phyloP scores from a whole-genome alignment of 192 early-diverging fungal genomes.

The Phlyctochytrium arcticum region DNA sequence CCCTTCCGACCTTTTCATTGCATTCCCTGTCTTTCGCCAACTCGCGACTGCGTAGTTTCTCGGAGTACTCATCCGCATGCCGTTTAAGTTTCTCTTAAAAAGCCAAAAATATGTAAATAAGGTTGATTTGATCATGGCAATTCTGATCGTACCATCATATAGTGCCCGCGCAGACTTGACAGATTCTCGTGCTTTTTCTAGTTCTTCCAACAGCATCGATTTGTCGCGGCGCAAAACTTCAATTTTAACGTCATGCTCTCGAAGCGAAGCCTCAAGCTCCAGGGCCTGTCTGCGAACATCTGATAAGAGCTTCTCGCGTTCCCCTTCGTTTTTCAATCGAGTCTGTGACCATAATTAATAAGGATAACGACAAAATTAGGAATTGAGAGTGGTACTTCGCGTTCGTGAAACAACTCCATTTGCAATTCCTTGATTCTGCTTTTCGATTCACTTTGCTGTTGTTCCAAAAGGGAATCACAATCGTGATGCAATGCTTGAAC shows the following conservation, averaged over 20 bases:
- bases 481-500: slow-evolving; percentile 21
- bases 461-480: slow-evolving; percentile 3
- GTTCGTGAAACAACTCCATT: slow-evolving; percentile 33
- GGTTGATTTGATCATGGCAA: too few species aligned
- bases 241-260: slow-evolving; percentile 34
- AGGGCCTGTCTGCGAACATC: slow-evolving; percentile 11
- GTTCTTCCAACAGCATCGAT: slow-evolving; percentile 37
- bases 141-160: neutral
- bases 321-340: slow-evolving; percentile 18
- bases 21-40: neutral
- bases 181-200: slow-evolving; percentile 37
- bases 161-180: slow-evolving; percentile 8
- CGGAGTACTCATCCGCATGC: too few species aligned
- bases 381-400: slow-evolving; percentile 26
- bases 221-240: slow-evolving; percentile 45
- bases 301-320: neutral
- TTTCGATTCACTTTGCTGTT: slow-evolving; percentile 14
- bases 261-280: slow-evolving; percentile 34
- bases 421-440: slow-evolving; percentile 23
- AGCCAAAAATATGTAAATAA: neutral
- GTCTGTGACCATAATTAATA: slow-evolving; percentile 13
- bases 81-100: neutral
- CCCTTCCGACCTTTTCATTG: slow-evolving; percentile 11
- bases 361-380: neutral
- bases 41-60: too few species aligned